Percentiles rank a stretch among this genome's conserved stretches.
Conservation (phyloP, 805 yeast genomes). For the Pichia phayaonensis region DNA sequence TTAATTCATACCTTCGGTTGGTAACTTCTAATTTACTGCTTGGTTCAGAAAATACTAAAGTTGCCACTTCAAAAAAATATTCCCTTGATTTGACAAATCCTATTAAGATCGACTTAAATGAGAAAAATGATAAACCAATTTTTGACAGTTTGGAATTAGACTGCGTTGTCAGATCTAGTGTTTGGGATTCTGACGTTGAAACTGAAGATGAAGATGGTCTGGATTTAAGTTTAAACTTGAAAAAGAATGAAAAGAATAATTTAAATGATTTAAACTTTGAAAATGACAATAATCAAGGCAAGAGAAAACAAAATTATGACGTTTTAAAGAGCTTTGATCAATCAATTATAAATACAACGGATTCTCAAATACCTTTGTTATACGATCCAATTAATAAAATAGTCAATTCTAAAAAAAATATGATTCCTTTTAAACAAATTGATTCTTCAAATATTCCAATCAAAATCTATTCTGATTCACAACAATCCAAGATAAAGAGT, state of each 20-base stretch:
- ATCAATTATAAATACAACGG: background rate
- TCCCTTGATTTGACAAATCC: slow-evolving; percentile 6
- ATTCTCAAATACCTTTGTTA: background rate
- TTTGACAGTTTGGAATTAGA: slow-evolving; percentile 11
- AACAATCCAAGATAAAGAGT: background rate
- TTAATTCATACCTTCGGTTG: slow-evolving; percentile 21
- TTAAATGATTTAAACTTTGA: background rate
- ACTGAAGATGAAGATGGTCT: slow-evolving; percentile 11
- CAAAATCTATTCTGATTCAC: slow-evolving; percentile 2
- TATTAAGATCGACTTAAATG: slow-evolving; percentile 3
- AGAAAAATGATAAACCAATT: slow-evolving; percentile 4
- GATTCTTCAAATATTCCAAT: slow-evolving; percentile 3
- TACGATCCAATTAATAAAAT: slow-evolving; percentile 2
- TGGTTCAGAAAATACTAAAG: background rate
- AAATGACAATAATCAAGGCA: background rate
- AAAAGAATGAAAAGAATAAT: background rate
- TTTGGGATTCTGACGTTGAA: slow-evolving; percentile 12
- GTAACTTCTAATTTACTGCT: slow-evolving; percentile 15
- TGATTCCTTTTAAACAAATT: background rate
- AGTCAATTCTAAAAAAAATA: background rate
- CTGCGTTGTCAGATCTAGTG: slow-evolving; percentile 14
- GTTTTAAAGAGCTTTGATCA: slow-evolving; percentile 1
- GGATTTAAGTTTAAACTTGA: slow-evolving; percentile 14
- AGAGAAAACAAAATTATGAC: background rate
- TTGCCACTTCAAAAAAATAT: background rate